Conservation (phyloP, 2,329 filamentous ascomycete genomes). For the Arthrocladium fulminans region DNA sequence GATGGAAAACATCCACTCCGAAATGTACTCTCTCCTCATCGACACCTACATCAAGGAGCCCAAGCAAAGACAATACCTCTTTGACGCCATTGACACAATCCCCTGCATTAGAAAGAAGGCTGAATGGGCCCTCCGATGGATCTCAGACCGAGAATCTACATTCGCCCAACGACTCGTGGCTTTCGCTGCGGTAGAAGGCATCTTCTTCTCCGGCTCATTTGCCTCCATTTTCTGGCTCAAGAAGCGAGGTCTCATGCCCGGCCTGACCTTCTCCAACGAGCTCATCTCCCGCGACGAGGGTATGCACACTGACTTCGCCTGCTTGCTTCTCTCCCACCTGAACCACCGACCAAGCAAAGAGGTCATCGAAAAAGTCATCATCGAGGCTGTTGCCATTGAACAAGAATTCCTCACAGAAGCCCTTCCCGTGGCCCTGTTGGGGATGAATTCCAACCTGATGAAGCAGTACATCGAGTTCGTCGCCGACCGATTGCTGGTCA, state of each 20-base stretch:
- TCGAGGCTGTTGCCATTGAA: slow-evolving; percentile 87
- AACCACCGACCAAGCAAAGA: slow-evolving; percentile 81
- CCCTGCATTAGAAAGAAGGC: slow-evolving; percentile 98
- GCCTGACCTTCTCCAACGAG: slow-evolving; percentile 98
- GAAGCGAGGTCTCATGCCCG: slow-evolving; percentile 99
- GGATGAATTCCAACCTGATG: slow-evolving; percentile 97
- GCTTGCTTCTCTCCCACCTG: slow-evolving; percentile 92
- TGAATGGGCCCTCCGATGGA: slow-evolving; percentile 95
- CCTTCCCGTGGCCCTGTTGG: slow-evolving; percentile 81
- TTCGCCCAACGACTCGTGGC: slow-evolving; percentile 93
- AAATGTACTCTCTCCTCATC: slow-evolving; percentile 98
- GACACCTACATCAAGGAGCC: slow-evolving; percentile 99
- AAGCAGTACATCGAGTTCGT: slow-evolving; percentile 99
- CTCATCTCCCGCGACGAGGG: slow-evolving; percentile 99
- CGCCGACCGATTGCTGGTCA: slow-evolving; percentile 83
- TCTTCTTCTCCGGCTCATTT: slow-evolving; percentile 99
- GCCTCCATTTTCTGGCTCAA: slow-evolving; percentile 99
- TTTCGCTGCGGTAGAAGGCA: slow-evolving; percentile 95
- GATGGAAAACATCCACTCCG: slow-evolving; percentile 99
- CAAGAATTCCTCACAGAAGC: slow-evolving; percentile 97
- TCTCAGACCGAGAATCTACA: slow-evolving; percentile 82
- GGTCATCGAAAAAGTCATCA: slow-evolving; percentile 77
- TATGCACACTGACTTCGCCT: slow-evolving; percentile 98
- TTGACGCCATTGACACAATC: slow-evolving; percentile 98
- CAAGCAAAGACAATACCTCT: slow-evolving; percentile 84